phyloP scores from a whole-genome alignment of 768 basidiomycete genomes.

The Kwoniella mangroviensis region DNA sequence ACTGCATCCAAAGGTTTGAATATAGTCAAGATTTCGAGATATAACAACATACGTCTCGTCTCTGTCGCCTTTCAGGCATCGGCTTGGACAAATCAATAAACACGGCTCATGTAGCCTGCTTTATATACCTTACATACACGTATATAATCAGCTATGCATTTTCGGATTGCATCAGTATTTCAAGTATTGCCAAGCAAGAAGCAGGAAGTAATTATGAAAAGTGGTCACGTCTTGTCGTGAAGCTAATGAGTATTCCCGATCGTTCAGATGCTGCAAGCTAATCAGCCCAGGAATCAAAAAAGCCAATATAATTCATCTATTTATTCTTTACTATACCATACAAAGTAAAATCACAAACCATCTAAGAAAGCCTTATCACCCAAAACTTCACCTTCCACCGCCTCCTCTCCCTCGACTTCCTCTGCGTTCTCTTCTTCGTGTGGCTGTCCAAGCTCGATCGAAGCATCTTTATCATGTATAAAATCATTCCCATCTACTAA shows the following conservation, averaged over 20 bases:
- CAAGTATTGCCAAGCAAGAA: no score
- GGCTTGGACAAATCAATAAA: not conserved
- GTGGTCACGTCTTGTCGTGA: no score
- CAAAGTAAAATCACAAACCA: conserved; percentile 10
- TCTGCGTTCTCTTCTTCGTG: not conserved
- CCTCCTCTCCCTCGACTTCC: conserved; percentile 2
- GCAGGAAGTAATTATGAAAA: no score
- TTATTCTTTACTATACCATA: not conserved
- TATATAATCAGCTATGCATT: conserved; percentile 4
- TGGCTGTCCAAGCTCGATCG: not conserved
- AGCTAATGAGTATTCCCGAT: no score
- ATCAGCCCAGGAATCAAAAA: no score
- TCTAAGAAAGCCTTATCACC: conserved; percentile 34
- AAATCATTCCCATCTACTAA: not conserved
- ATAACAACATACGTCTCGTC: not conserved
- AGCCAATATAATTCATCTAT: not conserved
- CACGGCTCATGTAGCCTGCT: not conserved
- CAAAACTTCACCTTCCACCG: conserved; percentile 22
- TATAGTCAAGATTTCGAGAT: not conserved
- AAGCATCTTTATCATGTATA: not conserved
- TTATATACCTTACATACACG: not conserved
- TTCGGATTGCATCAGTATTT: no score
- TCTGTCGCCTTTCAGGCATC: not conserved
- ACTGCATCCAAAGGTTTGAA: no score
- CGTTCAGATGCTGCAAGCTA: no score